Conservation (phyloP, 495 filamentous ascomycete species). For the Penicillium riverlandense region DNA sequence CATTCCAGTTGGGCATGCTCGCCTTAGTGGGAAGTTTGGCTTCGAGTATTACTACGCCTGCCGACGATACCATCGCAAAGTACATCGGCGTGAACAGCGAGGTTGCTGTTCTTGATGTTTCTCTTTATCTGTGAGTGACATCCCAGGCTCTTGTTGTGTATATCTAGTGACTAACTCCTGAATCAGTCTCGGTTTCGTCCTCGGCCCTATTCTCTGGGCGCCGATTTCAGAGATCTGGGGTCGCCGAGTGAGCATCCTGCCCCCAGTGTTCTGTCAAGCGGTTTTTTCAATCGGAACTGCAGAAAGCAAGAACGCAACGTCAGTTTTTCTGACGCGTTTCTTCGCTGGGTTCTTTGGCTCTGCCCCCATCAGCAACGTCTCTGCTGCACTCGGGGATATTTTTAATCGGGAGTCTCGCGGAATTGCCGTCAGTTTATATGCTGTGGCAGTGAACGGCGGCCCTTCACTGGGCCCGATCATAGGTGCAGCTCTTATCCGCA, state of each 20-base stretch:
- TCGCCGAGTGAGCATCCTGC: slow-evolving; percentile 25
- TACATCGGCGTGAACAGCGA: slow-evolving; percentile 30
- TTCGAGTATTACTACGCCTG: slow-evolving; percentile 42
- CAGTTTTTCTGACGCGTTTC: slow-evolving; percentile 29
- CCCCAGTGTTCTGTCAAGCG: slow-evolving; percentile 27
- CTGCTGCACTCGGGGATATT: slow-evolving; percentile 38
- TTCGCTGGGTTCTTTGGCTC: slow-evolving; percentile 31
- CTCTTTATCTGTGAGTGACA: neutral
- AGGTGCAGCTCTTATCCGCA: slow-evolving; percentile 33
- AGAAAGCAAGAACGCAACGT: slow-evolving; percentile 15
- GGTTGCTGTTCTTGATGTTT: slow-evolving; percentile 3
- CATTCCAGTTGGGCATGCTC: slow-evolving; percentile 30
- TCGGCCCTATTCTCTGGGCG: slow-evolving; percentile 34
- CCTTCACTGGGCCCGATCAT: slow-evolving; percentile 29
- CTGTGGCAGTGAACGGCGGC: slow-evolving; percentile 24
- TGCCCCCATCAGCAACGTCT: slow-evolving; percentile 26
- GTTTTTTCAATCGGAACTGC: slow-evolving; percentile 32
- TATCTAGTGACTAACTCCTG: neutral
- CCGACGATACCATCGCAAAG: slow-evolving; percentile 28
- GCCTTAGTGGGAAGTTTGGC: slow-evolving; percentile 42
- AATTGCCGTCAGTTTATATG: slow-evolving; percentile 29
- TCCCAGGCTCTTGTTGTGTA: slow-evolving; percentile 11
- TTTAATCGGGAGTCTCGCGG: slow-evolving; percentile 14
- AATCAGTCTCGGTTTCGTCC: slow-evolving; percentile 23
- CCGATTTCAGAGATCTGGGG: slow-evolving; percentile 28